These are phyloP conservation scores for Schizochytrium sp. DNA, from an alignment of 108 stramenopile species.

Conservation along the genomic window DNA sequence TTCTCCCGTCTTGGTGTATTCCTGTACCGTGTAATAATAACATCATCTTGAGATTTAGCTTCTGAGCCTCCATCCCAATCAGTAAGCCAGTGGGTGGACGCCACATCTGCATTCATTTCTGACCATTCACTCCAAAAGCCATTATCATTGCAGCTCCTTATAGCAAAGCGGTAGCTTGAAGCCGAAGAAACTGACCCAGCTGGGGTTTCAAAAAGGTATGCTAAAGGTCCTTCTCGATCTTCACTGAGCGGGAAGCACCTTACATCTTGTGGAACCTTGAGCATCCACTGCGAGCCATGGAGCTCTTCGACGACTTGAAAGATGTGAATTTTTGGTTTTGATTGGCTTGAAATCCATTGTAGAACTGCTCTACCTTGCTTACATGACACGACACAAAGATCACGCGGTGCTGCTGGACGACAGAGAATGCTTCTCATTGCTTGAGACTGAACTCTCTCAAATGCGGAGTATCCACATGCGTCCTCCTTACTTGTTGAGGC, in stretches of 20 bases:
- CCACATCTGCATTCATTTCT: neutral
- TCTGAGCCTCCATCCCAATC: slow-evolving; percentile 5
- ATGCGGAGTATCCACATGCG: neutral
- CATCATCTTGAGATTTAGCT: neutral
- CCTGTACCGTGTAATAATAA: too few species aligned
- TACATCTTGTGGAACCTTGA: neutral
- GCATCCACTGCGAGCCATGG: neutral
- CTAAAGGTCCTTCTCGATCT: neutral
- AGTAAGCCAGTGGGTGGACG: neutral
- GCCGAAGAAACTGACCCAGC: neutral
- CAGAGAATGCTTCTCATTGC: slow-evolving; percentile 6
- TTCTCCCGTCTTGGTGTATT: too few species aligned
- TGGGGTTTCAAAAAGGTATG: slow-evolving; percentile 22
- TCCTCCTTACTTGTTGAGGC: slow-evolving; percentile 16
- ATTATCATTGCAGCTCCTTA: neutral
- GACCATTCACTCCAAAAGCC: slow-evolving; percentile 52
- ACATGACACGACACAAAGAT: neutral
- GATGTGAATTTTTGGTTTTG: neutral
- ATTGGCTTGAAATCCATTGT: neutral
- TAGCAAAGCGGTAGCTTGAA: neutral
- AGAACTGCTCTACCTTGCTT: neutral
- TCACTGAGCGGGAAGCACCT: slow-evolving; percentile 16
- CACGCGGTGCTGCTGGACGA: slow-evolving; percentile 33
- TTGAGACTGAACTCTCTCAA: neutral
- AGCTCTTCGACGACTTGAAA: slow-evolving; percentile 4